Percentiles rank a stretch among this genome's conserved stretches.
Evolutionary conservation across 176 grass and related monocot species (phyloP).

Genomic region (Oryza meyeriana): DNA sequence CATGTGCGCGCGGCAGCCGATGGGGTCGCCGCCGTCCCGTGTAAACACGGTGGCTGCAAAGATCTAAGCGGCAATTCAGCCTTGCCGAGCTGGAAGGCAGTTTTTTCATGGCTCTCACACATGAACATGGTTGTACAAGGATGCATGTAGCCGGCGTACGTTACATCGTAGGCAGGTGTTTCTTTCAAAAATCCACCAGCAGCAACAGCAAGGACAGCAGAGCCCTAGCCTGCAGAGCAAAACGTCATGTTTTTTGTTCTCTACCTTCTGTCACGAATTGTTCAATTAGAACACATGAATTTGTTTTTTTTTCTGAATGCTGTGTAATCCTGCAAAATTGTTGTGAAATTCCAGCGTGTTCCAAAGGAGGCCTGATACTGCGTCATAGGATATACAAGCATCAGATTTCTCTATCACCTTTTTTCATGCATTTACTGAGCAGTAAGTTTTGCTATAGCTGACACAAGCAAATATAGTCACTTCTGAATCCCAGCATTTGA

Average conservation of each 20-base stretch:
- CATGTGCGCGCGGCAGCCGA: conserved; percentile 24
- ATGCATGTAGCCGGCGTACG: background rate
- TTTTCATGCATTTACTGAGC: conserved; percentile 23
- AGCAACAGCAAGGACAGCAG: conserved; percentile 2
- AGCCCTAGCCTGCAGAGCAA: background rate
- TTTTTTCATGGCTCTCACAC: background rate
- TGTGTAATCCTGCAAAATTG: background rate
- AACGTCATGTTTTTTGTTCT: background rate
- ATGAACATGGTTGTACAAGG: background rate
- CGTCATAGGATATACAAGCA: background rate
- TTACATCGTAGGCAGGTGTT: background rate
- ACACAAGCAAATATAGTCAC: background rate
- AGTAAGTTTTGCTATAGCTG: background rate
- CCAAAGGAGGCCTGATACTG: no score
- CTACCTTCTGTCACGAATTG: background rate
- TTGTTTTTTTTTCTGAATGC: background rate
- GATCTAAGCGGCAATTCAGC: conserved; percentile 18
- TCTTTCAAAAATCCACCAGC: background rate
- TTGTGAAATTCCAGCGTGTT: background rate
- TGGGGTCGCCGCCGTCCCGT: background rate
- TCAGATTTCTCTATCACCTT: background rate
- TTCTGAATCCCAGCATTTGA: background rate
- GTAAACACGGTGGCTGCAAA: background rate
- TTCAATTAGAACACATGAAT: background rate
- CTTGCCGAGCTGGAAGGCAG: background rate